Evolutionary conservation across 257 asterid species (phyloP).

Genomic region (Solanum arcanum): DNA sequence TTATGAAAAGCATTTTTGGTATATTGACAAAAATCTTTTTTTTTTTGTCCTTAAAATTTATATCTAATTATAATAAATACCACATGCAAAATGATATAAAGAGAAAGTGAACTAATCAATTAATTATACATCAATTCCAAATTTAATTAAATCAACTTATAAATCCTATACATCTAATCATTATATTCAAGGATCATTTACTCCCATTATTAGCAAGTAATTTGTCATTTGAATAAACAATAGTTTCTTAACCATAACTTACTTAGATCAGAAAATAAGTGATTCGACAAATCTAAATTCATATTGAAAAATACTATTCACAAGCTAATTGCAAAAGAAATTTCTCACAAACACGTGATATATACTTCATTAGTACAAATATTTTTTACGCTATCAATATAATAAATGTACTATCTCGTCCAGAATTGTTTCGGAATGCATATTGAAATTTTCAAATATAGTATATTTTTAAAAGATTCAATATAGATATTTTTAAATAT

Average conservation of each 20-base stretch:
- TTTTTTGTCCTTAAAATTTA: too few species aligned
- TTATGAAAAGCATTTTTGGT: too few species aligned
- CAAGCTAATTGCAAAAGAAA: not conserved
- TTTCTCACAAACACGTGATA: not conserved
- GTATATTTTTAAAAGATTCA: not conserved
- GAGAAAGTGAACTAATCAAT: not conserved
- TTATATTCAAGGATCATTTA: not conserved
- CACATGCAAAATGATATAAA: not conserved
- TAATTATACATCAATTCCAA: rapidly evolving
- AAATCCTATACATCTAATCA: not conserved
- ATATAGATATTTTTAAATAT: not conserved
- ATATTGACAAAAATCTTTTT: too few species aligned
- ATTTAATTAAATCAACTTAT: not conserved
- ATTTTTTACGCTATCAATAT: not conserved
- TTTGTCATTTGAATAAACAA: not conserved
- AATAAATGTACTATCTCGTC: not conserved
- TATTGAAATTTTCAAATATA: rapidly evolving
- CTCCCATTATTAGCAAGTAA: not conserved
- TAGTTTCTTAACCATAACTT: too few species aligned
- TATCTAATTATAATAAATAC: too few species aligned
- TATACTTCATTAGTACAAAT: too few species aligned
- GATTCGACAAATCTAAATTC: rapidly evolving
- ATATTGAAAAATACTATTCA: not conserved
- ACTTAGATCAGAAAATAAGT: not conserved
- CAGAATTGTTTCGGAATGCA: not conserved